A percentile compares a stretch with the other conserved stretches of the same genome.
Evolutionary conservation across 2,329 filamentous ascomycete species (phyloP).

Genomic region (Colletotrichum incanum): DNA sequence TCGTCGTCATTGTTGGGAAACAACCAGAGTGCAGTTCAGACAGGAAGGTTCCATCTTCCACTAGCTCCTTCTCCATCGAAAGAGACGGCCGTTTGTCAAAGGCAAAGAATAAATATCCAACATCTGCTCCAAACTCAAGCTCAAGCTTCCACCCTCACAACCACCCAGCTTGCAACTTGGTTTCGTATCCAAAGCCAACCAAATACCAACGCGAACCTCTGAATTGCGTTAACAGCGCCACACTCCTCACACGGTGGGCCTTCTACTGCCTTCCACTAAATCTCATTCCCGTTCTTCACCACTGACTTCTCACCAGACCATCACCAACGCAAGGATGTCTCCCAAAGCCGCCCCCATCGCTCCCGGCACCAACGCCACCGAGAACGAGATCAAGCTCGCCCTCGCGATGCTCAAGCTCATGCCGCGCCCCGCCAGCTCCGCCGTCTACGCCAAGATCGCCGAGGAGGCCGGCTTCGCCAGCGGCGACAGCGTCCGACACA

Average conservation of each 20-base stretch:
- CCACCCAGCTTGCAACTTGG: neutral
- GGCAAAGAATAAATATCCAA: neutral
- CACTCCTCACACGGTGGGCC: neutral
- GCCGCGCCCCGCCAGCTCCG: slow-evolving; percentile 5
- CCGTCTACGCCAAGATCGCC: slow-evolving; percentile 15
- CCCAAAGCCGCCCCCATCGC: slow-evolving; percentile 10
- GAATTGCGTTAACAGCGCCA: neutral
- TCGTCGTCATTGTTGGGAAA: neutral
- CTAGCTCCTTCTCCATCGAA: neutral
- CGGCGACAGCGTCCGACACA: slow-evolving; percentile 23
- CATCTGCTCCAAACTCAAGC: neutral
- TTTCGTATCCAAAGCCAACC: neutral
- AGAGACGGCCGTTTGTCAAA: neutral
- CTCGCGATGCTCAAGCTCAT: slow-evolving; percentile 22
- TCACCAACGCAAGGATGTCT: slow-evolving; percentile 15
- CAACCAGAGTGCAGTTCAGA: too few relatives aligned
- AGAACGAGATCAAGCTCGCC: slow-evolving; percentile 25
- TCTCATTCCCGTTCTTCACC: neutral
- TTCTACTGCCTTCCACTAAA: too few relatives aligned
- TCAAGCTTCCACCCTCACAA: neutral
- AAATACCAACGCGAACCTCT: neutral
- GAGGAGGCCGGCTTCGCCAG: slow-evolving; percentile 18
- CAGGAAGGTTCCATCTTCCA: neutral
- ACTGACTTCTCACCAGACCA: neutral
- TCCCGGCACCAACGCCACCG: slow-evolving; percentile 7